Evolutionary conservation across 192 early-diverging fungal species (phyloP).

Genomic region (Geosiphon pyriformis): DNA sequence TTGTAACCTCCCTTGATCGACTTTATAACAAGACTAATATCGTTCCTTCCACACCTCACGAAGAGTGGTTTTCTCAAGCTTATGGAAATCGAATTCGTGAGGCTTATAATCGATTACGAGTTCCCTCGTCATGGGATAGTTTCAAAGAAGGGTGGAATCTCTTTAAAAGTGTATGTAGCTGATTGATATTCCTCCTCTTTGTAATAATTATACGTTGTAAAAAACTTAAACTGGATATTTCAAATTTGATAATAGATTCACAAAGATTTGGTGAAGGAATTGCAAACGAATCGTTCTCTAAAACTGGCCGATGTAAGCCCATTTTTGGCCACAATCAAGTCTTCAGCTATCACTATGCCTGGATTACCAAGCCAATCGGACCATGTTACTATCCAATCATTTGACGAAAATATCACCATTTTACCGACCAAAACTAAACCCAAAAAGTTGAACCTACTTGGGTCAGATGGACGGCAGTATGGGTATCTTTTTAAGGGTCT

Average conservation of each 20-base stretch:
- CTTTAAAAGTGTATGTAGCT: conserved; percentile 50
- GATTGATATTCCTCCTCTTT: neutral
- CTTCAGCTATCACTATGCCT: conserved; percentile 50
- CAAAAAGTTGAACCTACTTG: conserved; percentile 68
- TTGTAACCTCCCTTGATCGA: conserved; percentile 51
- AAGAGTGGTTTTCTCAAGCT: conserved; percentile 56
- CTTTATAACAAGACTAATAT: conserved; percentile 42
- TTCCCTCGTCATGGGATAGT: conserved; percentile 35
- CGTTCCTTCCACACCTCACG: conserved; percentile 50
- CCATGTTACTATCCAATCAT: conserved; percentile 42
- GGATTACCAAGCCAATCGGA: conserved; percentile 26
- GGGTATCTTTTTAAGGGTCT: conserved; percentile 86
- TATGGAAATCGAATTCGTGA: conserved; percentile 50
- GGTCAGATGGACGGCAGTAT: conserved; percentile 51
- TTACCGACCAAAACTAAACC: conserved; percentile 90
- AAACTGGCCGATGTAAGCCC: conserved; percentile 55
- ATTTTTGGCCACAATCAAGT: conserved; percentile 42
- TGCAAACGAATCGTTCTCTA: conserved; percentile 50
- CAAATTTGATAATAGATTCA: conserved; percentile 39
- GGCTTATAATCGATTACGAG: conserved; percentile 45
- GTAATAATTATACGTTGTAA: neutral
- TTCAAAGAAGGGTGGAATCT: conserved; percentile 50
- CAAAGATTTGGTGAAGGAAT: conserved; percentile 48
- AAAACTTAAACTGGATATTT: too few species aligned
- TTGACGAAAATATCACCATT: conserved; percentile 46